phyloP scores from a whole-genome alignment of 2,329 filamentous ascomycete genomes.

The Rutstroemia sp. region DNA sequence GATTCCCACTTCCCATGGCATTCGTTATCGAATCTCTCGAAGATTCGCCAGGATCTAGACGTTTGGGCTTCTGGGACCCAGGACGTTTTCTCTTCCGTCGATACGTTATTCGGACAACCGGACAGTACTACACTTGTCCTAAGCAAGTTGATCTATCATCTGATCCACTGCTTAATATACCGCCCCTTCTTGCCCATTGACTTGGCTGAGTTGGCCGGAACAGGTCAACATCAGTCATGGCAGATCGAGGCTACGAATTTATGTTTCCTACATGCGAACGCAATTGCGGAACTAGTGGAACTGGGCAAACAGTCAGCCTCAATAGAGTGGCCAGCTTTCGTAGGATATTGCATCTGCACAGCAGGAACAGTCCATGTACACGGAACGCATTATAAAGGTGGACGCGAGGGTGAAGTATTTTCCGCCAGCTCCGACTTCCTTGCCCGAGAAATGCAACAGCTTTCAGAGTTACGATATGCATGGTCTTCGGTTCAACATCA shows the following conservation, averaged over 20 bases:
- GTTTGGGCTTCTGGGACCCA: slow-evolving; percentile 78
- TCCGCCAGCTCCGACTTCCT: slow-evolving; percentile 63
- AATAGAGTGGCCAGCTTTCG: slow-evolving; percentile 80
- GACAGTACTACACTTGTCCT: slow-evolving; percentile 74
- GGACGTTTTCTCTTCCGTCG: slow-evolving; percentile 69
- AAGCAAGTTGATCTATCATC: slow-evolving; percentile 80
- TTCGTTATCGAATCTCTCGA: slow-evolving; percentile 74
- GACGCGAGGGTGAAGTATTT: slow-evolving; percentile 36
- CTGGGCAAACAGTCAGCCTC: slow-evolving; percentile 61
- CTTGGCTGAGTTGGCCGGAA: slow-evolving; percentile 69
- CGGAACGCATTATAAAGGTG: slow-evolving; percentile 64
- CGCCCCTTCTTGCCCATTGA: slow-evolving; percentile 82
- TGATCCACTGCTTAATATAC: slow-evolving; percentile 82
- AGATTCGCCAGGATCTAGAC: slow-evolving; percentile 78
- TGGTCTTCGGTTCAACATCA: slow-evolving; percentile 79
- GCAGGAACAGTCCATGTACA: slow-evolving; percentile 86
- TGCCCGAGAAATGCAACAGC: slow-evolving; percentile 70
- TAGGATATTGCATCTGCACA: slow-evolving; percentile 80
- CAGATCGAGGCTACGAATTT: slow-evolving; percentile 86
- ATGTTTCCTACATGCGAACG: slow-evolving; percentile 81
- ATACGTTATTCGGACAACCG: slow-evolving; percentile 66
- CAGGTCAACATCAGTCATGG: slow-evolving; percentile 83
- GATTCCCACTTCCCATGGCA: slow-evolving; percentile 92
- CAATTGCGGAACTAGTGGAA: slow-evolving; percentile 75
- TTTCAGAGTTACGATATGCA: slow-evolving; percentile 64